Conservation (phyloP, 108 stramenopile species). For the Epipyxis sp. region DNA sequence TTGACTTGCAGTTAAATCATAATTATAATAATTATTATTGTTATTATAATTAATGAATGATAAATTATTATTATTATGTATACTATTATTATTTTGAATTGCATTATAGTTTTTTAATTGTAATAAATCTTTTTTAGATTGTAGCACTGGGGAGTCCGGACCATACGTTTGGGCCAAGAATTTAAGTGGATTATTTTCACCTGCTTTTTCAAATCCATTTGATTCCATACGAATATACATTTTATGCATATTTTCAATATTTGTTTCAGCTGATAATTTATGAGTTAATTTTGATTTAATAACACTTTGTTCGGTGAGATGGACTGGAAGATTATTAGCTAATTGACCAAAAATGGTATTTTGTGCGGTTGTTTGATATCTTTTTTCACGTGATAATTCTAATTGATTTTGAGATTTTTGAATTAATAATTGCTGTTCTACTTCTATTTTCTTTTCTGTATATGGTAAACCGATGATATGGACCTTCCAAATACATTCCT, state of each 20-base stretch:
- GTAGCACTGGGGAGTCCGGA: not conserved
- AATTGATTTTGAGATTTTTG: conserved; percentile 25
- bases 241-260: not conserved
- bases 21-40: no score
- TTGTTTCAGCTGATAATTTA: not conserved
- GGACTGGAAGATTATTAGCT: not conserved
- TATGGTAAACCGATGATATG: conserved; percentile 11
- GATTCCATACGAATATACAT: not conserved
- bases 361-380: not conserved
- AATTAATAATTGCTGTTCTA: not conserved
- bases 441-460: not conserved
- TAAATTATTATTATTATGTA: no score
- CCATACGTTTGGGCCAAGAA: not conserved
- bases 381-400: not conserved
- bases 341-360: not conserved
- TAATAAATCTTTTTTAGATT: not conserved
- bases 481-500: conserved; percentile 17
- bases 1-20: no score
- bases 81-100: not conserved
- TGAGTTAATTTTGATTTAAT: not conserved
- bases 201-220: not conserved
- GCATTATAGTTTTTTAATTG: not conserved
- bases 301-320: not conserved
- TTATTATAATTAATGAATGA: no score
- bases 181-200: not conserved